Percentiles rank a stretch among this genome's conserved stretches.
These are phyloP conservation scores for Podospora sp. DNA, from an alignment of 495 filamentous ascomycete species.

Conservation along the genomic window DNA sequence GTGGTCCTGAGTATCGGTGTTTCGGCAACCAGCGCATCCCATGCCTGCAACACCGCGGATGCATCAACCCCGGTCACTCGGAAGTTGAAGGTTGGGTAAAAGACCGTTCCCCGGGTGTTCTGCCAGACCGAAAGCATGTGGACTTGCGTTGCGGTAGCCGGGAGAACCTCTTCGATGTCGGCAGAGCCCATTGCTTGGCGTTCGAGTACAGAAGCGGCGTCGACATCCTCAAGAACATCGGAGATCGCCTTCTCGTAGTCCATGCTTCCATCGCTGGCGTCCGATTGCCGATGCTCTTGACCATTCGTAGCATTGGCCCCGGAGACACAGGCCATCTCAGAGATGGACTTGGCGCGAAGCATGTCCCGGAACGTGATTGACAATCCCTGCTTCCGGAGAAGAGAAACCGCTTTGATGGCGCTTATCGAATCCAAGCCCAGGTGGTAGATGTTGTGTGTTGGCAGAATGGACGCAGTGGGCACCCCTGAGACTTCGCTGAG, in stretches of 20 bases:
- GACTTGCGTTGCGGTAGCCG: conserved; percentile 70
- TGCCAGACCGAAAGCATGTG: conserved; percentile 73
- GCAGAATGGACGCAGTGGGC: conserved; percentile 60
- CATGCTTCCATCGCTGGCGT: too few relatives aligned
- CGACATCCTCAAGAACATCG: conserved; percentile 36
- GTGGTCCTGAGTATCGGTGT: conserved; percentile 63
- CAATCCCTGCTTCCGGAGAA: conserved; percentile 63
- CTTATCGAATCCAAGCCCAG: conserved; percentile 90
- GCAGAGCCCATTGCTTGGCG: conserved; percentile 36
- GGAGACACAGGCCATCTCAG: conserved; percentile 49
- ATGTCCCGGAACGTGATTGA: conserved; percentile 66
- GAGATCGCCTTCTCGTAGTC: neutral
- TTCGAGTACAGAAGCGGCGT: conserved; percentile 34
- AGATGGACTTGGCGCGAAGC: conserved; percentile 62
- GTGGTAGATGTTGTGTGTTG: conserved; percentile 73
- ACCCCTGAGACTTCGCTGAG: conserved; percentile 67
- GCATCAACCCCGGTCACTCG: conserved; percentile 40
- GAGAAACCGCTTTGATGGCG: conserved; percentile 70
- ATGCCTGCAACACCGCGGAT: conserved; percentile 50
- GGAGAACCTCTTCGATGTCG: conserved; percentile 58
- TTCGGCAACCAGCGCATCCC: conserved; percentile 56
- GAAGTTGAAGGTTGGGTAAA: conserved; percentile 67
- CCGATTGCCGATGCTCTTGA: too few relatives aligned
- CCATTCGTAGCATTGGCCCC: too few relatives aligned
- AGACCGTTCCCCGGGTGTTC: conserved; percentile 59